These are phyloP conservation scores for Auricularia sp. DNA, from an alignment of 768 basidiomycete genomes.

Conservation along the genomic window DNA sequence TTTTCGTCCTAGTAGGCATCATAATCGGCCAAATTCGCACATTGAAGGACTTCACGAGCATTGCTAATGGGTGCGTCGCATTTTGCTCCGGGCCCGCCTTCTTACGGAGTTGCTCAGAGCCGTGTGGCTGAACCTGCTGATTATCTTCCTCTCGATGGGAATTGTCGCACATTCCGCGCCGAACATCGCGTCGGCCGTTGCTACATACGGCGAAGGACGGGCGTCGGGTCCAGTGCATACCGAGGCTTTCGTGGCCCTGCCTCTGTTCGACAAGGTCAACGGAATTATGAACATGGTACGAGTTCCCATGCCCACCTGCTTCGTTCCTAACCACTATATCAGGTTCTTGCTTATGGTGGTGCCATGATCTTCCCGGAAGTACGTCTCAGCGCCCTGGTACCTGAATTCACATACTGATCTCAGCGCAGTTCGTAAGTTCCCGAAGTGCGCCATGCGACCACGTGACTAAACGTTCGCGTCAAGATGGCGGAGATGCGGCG, in stretches of 20 bases:
- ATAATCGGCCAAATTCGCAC: conserved; percentile 50
- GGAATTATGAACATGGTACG: conserved; percentile 53
- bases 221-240: conserved; percentile 28
- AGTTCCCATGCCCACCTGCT: not conserved
- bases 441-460: too few species aligned
- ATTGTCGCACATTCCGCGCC: conserved; percentile 34
- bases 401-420: not conserved
- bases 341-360: conserved; percentile 12
- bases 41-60: conserved; percentile 37
- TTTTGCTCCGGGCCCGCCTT: not conserved
- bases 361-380: conserved; percentile 13
- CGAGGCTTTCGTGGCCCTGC: conserved; percentile 26
- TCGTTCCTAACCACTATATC: not conserved
- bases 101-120: conserved; percentile 6
- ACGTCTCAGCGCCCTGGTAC: not conserved
- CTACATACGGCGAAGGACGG: conserved; percentile 23
- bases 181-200: conserved; percentile 36
- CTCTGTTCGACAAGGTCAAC: conserved; percentile 31
- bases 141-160: conserved; percentile 50
- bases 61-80: conserved; percentile 33
- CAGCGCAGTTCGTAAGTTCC: not conserved
- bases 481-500: conserved; percentile 54
- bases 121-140: conserved; percentile 45
- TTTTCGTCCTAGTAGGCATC: conserved; percentile 50
- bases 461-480: too few species aligned